Conservation (phyloP, 2,329 filamentous ascomycete species). For the Trichoderma lentiforme region DNA sequence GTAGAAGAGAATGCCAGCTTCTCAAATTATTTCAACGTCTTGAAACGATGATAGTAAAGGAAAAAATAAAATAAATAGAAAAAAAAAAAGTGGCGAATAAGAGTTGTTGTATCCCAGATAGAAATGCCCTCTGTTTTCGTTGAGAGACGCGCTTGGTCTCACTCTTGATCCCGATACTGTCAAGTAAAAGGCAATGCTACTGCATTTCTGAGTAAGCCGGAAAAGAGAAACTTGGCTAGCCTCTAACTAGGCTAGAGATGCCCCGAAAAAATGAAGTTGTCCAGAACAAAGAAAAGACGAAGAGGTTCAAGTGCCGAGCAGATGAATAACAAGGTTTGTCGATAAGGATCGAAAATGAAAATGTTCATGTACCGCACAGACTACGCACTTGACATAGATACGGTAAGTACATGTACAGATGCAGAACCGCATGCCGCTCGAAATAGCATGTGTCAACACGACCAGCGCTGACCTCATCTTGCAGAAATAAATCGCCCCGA, state of each 20-base stretch:
- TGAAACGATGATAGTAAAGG: not conserved
- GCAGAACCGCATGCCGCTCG: not conserved
- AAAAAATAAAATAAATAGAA: not conserved
- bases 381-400: not conserved
- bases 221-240: constrained; percentile 1
- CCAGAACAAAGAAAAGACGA: not conserved
- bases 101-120: not conserved
- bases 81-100: not conserved
- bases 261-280: not conserved
- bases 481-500: not conserved
- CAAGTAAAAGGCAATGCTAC: not conserved
- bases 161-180: not conserved
- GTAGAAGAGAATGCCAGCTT: not conserved
- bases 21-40: not conserved
- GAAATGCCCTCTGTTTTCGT: not conserved
- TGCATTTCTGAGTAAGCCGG: not conserved
- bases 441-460: not conserved
- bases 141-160: not conserved
- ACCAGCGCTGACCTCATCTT: constrained; percentile 12
- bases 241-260: not conserved
- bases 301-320: not conserved
- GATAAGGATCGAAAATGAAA: not conserved
- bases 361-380: not conserved
- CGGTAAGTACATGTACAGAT: not conserved
- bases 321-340: not conserved